Evolutionary conservation across 495 filamentous ascomycete species (phyloP).

Genomic region (Xylaria longipes): DNA sequence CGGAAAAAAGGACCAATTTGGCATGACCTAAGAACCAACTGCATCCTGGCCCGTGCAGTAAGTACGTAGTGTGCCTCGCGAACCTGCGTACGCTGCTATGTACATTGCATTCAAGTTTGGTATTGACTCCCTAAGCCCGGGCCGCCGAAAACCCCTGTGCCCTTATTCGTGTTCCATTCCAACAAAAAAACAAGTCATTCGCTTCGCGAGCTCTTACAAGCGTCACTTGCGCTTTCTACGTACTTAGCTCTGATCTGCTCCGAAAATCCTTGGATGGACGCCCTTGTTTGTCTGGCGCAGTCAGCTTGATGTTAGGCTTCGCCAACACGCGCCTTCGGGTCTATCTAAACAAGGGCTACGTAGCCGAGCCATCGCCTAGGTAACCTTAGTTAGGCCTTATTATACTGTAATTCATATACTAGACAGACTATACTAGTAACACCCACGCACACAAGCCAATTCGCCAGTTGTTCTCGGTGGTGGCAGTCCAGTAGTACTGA

Average conservation of each 20-base stretch:
- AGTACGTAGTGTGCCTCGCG: slow-evolving; percentile 13
- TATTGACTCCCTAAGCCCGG: neutral
- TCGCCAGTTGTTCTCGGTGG: neutral
- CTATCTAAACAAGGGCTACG: neutral
- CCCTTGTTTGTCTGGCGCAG: slow-evolving; percentile 6
- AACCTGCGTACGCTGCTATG: neutral
- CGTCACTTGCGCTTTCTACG: neutral
- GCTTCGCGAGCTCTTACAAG: slow-evolving; percentile 10
- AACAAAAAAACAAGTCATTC: slow-evolving; percentile 8
- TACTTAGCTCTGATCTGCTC: no score
- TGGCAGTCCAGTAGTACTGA: neutral
- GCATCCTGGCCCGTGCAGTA: slow-evolving; percentile 16
- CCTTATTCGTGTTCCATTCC: slow-evolving; percentile 1
- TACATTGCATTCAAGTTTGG: neutral
- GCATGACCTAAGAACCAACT: slow-evolving; percentile 9
- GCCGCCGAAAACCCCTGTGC: neutral
- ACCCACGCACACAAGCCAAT: neutral
- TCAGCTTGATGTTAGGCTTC: neutral
- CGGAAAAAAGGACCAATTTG: slow-evolving; percentile 6
- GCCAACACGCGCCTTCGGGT: slow-evolving; percentile 11
- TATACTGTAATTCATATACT: neutral
- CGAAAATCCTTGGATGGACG: neutral
- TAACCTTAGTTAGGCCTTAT: no score
- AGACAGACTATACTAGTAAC: neutral
- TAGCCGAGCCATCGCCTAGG: neutral